Base-by-base conservation (phyloP, 768 basidiomycete species). In the Suillus plorans region DNA sequence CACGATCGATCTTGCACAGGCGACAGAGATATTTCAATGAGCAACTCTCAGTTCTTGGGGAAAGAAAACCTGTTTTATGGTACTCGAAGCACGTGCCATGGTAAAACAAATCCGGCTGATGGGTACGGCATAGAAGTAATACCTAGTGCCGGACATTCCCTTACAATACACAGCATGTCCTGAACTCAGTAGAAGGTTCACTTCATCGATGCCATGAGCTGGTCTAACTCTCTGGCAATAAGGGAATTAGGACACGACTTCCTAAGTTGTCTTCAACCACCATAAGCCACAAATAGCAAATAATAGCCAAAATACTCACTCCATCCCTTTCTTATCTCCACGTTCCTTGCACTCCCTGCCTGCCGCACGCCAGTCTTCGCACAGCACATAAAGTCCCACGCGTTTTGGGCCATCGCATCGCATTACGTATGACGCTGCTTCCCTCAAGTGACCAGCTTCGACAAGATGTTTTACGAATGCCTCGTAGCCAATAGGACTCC, bases 401-500 rank as follows among this genome's bases (percentile, higher is more conserved):
- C 95, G 83, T 69, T 87, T 89, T 31, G 87, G 89, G 1, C 88
- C 82, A 73, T 99, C 97, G 71, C 97, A 99, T 36, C 88, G 87
- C 2, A 88, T 76, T 25, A 99, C 92, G 72, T 90, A 99, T 5
- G 79, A 64, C 1, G 86, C 80, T 4, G 94, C 97, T 72, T 97
- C 91, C 71, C 86, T 92, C 34, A 76, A 70, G 73, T 90, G 87
- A 0, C 92, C 93, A 45, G 88, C 86, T 59, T 86, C 82, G 36
- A 92, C 85, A 44, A 97, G 83, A 68, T 92, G 88, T 44, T 82
- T 86, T 31, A 95, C 94, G 73, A 95, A 95, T 0, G 90, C 84
- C 72, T 98, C 96, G 72, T 97, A 99, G 1, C 97, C 97, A 64
- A 99, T 98, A 5, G 97, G 96, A 75, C 91, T 94, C 69, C 94